Evolutionary conservation across 2,329 filamentous ascomycete genomes (phyloP), one percentile per base, ranked within the genome.

Genomic region (Colletotrichum abscissum): DNA sequence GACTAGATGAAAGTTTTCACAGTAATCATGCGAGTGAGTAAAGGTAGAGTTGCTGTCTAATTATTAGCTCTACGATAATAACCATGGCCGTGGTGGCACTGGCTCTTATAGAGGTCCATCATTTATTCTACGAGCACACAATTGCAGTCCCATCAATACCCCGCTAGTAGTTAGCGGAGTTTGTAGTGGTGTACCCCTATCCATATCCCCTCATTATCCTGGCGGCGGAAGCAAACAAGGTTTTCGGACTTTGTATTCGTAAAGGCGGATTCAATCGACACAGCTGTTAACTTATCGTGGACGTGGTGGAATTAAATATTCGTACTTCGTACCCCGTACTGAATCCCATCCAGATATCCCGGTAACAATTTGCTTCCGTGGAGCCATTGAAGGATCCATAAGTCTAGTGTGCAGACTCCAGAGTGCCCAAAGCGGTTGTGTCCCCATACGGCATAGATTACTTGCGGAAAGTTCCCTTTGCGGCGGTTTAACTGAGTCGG

Each of bases 401-500:
- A 62, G 49, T 38, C 16, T 22, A 62, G 30, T 26, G 33, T 5
- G 30, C 55, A 35, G 24, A 35, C 16, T 38, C 24, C 7, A 19
- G 16, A 19, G 38, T 19, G 38, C 22, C 24, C 33, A 28, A 66
- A 46, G 14, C 14, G 52, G 42, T 11, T 33, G 16, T 28, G 3
- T 30, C 58, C 16, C 54, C 57, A 59, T 35, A 59, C 69, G 59
- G 66, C 14, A 28, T 64, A 42, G 28, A 35, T 70, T 60, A 14
- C 33, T 38, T 22, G 46, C 60, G 71, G 71, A 26, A 71, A 65
- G 62, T 71, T 64, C 71, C 71, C 55, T 65, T 33, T 57, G 19
- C 8, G 24, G 28, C 11, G 16, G 6, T 7, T 38, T 1, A 26
- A 22, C 30, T 30, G 24, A 26, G 49, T 42, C 38, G 38, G 38